Conservation (phyloP, 1,284 basidiomycete species). For the Cutaneotrichosporon dermatis region DNA sequence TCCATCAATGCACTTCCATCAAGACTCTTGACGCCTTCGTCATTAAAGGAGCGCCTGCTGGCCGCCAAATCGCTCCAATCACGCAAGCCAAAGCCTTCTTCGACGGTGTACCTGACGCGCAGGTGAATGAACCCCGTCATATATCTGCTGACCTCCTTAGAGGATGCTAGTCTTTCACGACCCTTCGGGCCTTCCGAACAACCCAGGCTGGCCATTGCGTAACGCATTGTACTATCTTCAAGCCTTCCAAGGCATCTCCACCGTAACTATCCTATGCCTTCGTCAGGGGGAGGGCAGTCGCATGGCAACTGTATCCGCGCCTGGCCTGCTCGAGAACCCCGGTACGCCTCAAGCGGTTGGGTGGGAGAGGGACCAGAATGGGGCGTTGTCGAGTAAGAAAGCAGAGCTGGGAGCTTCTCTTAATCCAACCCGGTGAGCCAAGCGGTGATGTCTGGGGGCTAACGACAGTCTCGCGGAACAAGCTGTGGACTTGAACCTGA, state of each 20-base stretch:
- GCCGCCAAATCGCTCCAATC: slow-evolving; percentile 54
- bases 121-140: neutral
- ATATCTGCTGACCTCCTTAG: slow-evolving; percentile 41
- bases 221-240: slow-evolving; percentile 82
- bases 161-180: slow-evolving; percentile 74
- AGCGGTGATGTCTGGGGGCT: neutral
- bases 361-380: slow-evolving; percentile 87
- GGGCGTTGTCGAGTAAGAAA: slow-evolving; percentile 79
- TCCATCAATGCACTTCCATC: neutral
- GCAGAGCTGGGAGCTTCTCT: slow-evolving; percentile 93
- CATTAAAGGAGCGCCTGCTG: slow-evolving; percentile 24
- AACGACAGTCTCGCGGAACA: slow-evolving; percentile 75
- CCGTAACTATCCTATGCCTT: slow-evolving; percentile 69
- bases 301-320: slow-evolving; percentile 11
- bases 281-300: slow-evolving; percentile 50
- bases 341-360: slow-evolving; percentile 61
- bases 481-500: slow-evolving; percentile 93
- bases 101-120: slow-evolving; percentile 50
- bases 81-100: slow-evolving; percentile 60
- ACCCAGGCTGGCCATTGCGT: slow-evolving; percentile 91
- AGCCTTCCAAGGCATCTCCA: slow-evolving; percentile 52
- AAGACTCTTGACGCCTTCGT: slow-evolving; percentile 15
- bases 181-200: slow-evolving; percentile 69
- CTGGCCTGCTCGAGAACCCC: neutral
- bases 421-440: slow-evolving; percentile 66